Conservation (phyloP, 225 moss, liverwort and hornwort genomes). For the Rhytidiadelphus loreus region DNA sequence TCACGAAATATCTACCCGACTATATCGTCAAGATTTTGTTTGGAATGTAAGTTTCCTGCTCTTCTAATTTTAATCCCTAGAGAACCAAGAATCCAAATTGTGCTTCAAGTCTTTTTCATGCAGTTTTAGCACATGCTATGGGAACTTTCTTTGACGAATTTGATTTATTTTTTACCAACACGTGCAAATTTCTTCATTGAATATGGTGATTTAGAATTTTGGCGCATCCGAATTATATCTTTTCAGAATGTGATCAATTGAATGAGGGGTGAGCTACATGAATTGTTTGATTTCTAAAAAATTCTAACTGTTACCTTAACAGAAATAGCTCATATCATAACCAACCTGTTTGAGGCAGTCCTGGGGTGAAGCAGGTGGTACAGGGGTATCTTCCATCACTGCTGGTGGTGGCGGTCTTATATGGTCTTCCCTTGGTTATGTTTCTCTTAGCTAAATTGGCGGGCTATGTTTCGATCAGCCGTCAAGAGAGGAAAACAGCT, state of each 20-base stretch:
- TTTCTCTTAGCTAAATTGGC: slow-evolving; percentile 46
- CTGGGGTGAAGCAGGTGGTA: slow-evolving; percentile 60
- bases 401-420: slow-evolving; percentile 55
- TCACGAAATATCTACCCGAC: slow-evolving; percentile 31
- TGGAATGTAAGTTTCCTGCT: slow-evolving; percentile 36
- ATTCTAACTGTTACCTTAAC: not conserved
- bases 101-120: no score
- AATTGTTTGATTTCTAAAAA: not conserved
- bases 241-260: not conserved
- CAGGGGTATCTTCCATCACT: slow-evolving; percentile 83
- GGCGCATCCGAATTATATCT: not conserved
- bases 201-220: not conserved
- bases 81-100: not conserved
- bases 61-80: no score
- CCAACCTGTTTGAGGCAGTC: slow-evolving; percentile 31
- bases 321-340: not conserved
- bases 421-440: slow-evolving; percentile 57
- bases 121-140: not conserved
- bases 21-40: slow-evolving; percentile 8
- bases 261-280: not conserved
- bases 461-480: slow-evolving; percentile 72
- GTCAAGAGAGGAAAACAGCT: slow-evolving; percentile 62
- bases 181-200: not conserved
- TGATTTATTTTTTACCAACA: not conserved
- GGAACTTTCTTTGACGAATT: not conserved